Base-by-base conservation (phyloP, 768 basidiomycete genomes). In the Leccinum truebloodii region DNA sequence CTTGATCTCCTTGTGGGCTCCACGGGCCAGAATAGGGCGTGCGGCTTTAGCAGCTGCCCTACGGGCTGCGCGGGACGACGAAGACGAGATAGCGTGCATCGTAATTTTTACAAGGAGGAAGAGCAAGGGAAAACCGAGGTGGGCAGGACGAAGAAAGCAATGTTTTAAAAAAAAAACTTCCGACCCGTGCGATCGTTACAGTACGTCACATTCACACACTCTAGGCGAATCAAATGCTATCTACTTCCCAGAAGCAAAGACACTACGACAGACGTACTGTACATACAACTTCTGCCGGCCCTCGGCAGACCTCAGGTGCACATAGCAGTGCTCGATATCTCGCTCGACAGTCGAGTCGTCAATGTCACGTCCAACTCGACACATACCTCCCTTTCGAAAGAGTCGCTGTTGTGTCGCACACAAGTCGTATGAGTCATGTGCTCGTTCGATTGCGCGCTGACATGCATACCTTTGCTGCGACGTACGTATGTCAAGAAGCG, bases 1-100 rank as follows among this genome's bases (percentile, higher is more conserved):
- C 79, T 90, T 89, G 75, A 98, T 92, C 76, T 97, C 95, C 84
- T 97, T 97, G 85, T 95, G 92, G 16, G 86, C 90, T 62, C 89
- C 87, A 59, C 92, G 87, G 32, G 77, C 75, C 18, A 86, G 68
- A 13, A 81, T 65, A 60, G 86, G 83, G 71, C 81, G 81, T 13
- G 79, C 74, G 22, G 82, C 80, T 70, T 83, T 85, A 49, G 81
- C 76, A 39, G 86, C 86, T 55, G 82, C 85, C 69, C 87, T 86
- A 65, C 88, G 89, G 68, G 88, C 80, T 66, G 86, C 83, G 67
- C 83, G 77, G 10, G 88, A 82, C 30, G 91, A 89, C 58, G 84
- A 79, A 48, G 75, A 71, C 58, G 88, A 86, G 73, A 92, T 79
- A 71, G 85, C 84, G 77, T 92, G 88, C 90, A 92, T 91, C 9